A percentile compares a stretch with the other conserved stretches of the same genome.
These are phyloP conservation scores for Cystobasidium onofrii DNA, from an alignment of 768 basidiomycete genomes.

Conservation along the genomic window DNA sequence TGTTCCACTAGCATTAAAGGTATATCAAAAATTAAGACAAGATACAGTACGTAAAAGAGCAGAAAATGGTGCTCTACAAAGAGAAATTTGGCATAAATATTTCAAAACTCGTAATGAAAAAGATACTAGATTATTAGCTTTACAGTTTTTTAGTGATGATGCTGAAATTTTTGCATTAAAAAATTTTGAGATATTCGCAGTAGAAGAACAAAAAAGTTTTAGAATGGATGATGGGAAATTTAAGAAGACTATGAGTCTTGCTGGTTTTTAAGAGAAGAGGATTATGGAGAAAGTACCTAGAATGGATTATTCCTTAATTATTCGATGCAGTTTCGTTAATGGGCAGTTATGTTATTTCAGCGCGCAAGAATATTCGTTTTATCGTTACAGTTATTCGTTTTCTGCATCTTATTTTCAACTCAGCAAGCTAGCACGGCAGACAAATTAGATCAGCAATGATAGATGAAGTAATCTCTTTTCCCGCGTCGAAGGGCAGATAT, in stretches of 20 bases:
- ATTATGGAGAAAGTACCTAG: too few species aligned
- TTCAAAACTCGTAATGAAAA: constrained; percentile 55
- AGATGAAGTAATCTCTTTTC: too few species aligned
- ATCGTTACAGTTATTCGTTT: too few species aligned
- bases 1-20: constrained; percentile 24
- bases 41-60: constrained; percentile 53
- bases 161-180: neutral
- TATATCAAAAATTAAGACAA: constrained; percentile 29
- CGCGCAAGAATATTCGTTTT: too few species aligned
- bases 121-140: constrained; percentile 33
- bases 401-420: too few species aligned
- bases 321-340: too few species aligned
- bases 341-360: too few species aligned
- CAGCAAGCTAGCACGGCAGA: too few species aligned
- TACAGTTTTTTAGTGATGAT: constrained; percentile 34
- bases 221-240: neutral
- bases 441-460: too few species aligned
- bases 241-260: neutral
- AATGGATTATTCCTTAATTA: too few species aligned
- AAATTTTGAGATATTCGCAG: neutral
- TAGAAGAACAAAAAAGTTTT: neutral
- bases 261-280: neutral
- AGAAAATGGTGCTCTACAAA: constrained; percentile 53
- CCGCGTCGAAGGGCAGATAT: too few species aligned
- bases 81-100: constrained; percentile 62